A percentile compares a stretch with the other conserved stretches of the same genome.
Conservation (phyloP, 345 rosid species). For the Hevea brasiliensis region DNA sequence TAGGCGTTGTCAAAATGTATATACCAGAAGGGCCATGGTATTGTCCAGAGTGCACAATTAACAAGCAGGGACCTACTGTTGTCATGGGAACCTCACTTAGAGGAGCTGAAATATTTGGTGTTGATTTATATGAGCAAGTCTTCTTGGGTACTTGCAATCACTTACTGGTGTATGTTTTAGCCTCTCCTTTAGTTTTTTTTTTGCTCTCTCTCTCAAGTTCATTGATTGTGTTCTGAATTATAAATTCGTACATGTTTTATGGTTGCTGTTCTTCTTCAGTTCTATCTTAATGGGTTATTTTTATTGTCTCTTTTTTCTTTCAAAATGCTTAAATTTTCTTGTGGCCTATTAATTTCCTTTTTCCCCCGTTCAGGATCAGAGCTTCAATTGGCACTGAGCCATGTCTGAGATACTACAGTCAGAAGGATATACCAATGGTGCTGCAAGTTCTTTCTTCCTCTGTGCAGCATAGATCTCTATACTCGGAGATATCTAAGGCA, state of each 20-base stretch:
- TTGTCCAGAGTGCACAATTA: constrained; percentile 84
- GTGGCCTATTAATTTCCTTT: not conserved
- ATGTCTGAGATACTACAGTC: constrained; percentile 67
- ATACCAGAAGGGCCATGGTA: constrained; percentile 92
- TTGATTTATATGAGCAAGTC: constrained; percentile 70
- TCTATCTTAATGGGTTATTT: not conserved
- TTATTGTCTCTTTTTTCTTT: not conserved
- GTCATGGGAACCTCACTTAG: constrained; percentile 60
- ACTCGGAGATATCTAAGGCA: constrained; percentile 60
- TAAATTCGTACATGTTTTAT: not conserved
- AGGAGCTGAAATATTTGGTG: constrained; percentile 82
- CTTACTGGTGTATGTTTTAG: constrained; percentile 84
- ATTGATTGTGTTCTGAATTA: constrained; percentile 1
- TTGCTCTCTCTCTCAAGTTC: not conserved
- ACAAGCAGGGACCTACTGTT: constrained; percentile 59
- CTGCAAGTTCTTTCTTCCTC: constrained; percentile 60
- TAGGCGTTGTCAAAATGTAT: constrained; percentile 76
- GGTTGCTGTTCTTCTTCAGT: not conserved
- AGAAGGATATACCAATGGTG: constrained; percentile 59
- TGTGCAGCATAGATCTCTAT: constrained; percentile 42
- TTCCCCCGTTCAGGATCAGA: constrained; percentile 46
- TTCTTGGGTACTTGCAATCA: constrained; percentile 92
- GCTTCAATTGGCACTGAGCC: constrained; percentile 37
- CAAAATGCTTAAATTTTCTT: not conserved
- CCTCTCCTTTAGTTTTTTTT: constrained; percentile 7